A percentile compares a stretch with the other conserved stretches of the same genome.
Conservation (phyloP, 179 eudicot genomes). For the Actinidia arguta region DNA sequence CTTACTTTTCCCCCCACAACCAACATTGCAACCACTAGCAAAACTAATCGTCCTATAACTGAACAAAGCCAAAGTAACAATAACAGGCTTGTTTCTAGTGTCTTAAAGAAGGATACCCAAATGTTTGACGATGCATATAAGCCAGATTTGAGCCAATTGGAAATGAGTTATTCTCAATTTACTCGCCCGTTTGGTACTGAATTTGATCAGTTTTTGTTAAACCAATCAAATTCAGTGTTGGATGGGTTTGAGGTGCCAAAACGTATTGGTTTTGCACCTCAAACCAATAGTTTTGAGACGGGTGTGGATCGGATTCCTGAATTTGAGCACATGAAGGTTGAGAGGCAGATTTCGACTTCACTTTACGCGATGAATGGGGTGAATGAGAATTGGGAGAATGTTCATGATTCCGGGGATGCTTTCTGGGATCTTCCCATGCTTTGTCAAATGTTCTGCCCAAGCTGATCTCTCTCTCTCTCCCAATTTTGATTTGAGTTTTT, state of each 20-base stretch:
- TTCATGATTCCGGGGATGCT: slow-evolving; percentile 30
- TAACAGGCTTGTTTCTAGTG: not conserved
- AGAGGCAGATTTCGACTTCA: slow-evolving; percentile 58
- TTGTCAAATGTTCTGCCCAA: slow-evolving; percentile 39
- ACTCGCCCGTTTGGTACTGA: slow-evolving; percentile 9
- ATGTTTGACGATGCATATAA: slow-evolving; percentile 28
- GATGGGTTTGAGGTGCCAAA: slow-evolving; percentile 21
- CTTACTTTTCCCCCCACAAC: not conserved
- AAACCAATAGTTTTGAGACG: not conserved
- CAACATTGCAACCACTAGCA: not conserved
- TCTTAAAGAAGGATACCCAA: not conserved
- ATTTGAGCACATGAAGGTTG: slow-evolving; percentile 46
- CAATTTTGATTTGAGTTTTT: not conserved
- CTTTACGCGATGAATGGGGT: slow-evolving; percentile 47
- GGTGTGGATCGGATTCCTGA: slow-evolving; percentile 21
- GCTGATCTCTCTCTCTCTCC: slow-evolving; percentile 23
- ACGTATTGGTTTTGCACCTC: not conserved
- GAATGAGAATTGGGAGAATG: slow-evolving; percentile 44
- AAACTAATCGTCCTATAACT: not conserved
- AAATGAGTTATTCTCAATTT: slow-evolving; percentile 11
- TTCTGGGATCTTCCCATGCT: slow-evolving; percentile 45
- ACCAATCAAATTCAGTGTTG: too few species aligned
- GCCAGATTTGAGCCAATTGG: slow-evolving; percentile 30
- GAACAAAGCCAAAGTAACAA: not conserved
- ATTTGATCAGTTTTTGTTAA: not conserved